Evolutionary conservation across 2,329 filamentous ascomycete genomes (phyloP).

Genomic region (Ustilaginoidea virens): DNA sequence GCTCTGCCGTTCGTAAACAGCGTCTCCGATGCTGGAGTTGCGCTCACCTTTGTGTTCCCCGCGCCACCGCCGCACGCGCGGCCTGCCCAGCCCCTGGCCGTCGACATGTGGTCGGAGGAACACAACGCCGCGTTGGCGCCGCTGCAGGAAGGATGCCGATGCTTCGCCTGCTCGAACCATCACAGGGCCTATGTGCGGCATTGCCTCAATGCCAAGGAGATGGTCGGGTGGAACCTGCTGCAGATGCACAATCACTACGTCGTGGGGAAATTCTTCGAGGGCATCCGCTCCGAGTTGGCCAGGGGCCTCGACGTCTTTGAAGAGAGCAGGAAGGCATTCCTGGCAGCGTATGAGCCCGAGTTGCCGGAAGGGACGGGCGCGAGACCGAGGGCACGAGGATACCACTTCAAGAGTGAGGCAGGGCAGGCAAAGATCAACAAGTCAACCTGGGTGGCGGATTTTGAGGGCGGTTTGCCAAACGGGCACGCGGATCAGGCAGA

Average conservation of each 20-base stretch:
- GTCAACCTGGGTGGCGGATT: slow-evolving; percentile 41
- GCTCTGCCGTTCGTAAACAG: slow-evolving; percentile 59
- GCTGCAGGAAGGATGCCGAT: slow-evolving; percentile 49
- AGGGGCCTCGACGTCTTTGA: slow-evolving; percentile 44
- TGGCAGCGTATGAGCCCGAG: slow-evolving; percentile 45
- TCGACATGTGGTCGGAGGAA: slow-evolving; percentile 57
- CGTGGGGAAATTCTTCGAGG: slow-evolving; percentile 57
- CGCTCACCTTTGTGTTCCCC: slow-evolving; percentile 65
- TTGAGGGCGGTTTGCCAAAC: no score
- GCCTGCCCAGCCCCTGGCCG: slow-evolving; percentile 40
- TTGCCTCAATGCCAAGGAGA: slow-evolving; percentile 78
- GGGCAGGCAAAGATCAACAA: slow-evolving; percentile 53
- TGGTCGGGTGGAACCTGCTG: slow-evolving; percentile 87
- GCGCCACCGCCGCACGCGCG: slow-evolving; percentile 10
- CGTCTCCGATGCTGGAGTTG: slow-evolving; percentile 72
- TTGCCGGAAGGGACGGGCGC: slow-evolving; percentile 62
- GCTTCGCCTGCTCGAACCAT: slow-evolving; percentile 72
- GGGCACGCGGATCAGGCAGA: no score
- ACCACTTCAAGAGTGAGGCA: slow-evolving; percentile 61
- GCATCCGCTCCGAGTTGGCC: slow-evolving; percentile 48
- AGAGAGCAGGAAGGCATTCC: slow-evolving; percentile 26
- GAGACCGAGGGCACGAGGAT: slow-evolving; percentile 67
- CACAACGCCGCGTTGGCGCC: slow-evolving; percentile 50
- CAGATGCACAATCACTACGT: slow-evolving; percentile 82
- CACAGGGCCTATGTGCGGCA: slow-evolving; percentile 82